These are phyloP conservation scores for Diutina scorzettiae DNA, from an alignment of 1,139 yeast genomes.

Conservation along the genomic window DNA sequence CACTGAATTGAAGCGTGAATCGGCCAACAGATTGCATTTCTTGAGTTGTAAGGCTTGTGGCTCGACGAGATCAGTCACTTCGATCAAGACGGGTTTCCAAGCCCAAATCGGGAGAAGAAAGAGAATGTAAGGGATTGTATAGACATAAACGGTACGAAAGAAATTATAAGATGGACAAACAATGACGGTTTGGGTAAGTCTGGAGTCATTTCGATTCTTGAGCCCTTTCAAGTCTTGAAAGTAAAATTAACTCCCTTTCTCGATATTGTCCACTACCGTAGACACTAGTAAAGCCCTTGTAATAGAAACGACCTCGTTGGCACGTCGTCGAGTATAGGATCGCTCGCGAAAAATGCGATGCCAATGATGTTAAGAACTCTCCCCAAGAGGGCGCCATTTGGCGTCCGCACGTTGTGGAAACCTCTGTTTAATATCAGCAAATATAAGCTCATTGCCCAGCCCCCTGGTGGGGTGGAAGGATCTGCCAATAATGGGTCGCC, in stretches of 20 bases:
- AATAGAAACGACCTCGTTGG: too few species aligned
- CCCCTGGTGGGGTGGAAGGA: slow-evolving; percentile 5
- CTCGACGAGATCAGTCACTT: slow-evolving; percentile 90
- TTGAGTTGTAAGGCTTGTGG: slow-evolving; percentile 98
- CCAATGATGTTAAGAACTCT: not conserved
- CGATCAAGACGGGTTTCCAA: slow-evolving; percentile 99
- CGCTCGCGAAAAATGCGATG: too few species aligned
- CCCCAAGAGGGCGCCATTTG: not conserved
- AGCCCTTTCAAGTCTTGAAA: too few species aligned
- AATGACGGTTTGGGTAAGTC: too few species aligned
- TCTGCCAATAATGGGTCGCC: not conserved
- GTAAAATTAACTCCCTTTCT: too few species aligned
- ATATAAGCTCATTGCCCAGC: not conserved
- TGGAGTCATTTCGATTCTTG: too few species aligned
- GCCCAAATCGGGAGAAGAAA: slow-evolving; percentile 81
- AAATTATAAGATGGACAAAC: too few species aligned
- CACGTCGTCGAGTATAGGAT: too few species aligned
- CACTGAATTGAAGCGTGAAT: slow-evolving; percentile 90
- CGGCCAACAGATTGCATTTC: slow-evolving; percentile 91
- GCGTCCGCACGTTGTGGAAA: slow-evolving; percentile 4
- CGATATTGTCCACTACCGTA: too few species aligned
- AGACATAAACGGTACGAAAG: too few species aligned
- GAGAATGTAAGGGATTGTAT: slow-evolving; percentile 29
- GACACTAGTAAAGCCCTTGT: too few species aligned
- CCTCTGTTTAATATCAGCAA: slow-evolving; percentile 1